phyloP scores from a whole-genome alignment of 495 filamentous ascomycete species.

The Daldinia caldariorum region DNA sequence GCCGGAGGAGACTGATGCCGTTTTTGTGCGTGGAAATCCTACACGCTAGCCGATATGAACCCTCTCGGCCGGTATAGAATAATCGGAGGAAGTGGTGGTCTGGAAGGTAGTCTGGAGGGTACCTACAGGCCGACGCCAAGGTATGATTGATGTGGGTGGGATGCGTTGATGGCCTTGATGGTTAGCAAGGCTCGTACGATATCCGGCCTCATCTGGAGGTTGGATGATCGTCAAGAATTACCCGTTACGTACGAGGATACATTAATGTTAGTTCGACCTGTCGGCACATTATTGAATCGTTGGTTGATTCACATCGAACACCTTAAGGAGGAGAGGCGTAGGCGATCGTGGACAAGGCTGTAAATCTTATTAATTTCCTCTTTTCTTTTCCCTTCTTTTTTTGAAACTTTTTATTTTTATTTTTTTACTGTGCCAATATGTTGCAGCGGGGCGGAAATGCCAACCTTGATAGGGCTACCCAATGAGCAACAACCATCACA shows the following conservation, averaged over 20 bases:
- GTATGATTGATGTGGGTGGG: slow-evolving; percentile 30
- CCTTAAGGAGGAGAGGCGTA: neutral
- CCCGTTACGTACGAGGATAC: slow-evolving; percentile 31
- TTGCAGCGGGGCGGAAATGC: slow-evolving; percentile 12
- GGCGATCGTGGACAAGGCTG: slow-evolving; percentile 13
- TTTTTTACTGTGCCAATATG: slow-evolving; percentile 15
- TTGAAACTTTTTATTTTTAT: too few species aligned
- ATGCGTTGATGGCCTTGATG: slow-evolving; percentile 19
- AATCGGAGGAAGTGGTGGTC: slow-evolving; percentile 30
- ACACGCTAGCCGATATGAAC: slow-evolving; percentile 13
- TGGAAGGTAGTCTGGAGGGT: slow-evolving; percentile 5
- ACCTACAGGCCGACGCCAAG: slow-evolving; percentile 7
- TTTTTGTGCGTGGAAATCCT: neutral
- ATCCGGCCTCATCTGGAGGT: slow-evolving; percentile 11
- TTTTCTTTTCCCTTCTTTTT: too few species aligned
- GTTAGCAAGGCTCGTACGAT: slow-evolving; percentile 34
- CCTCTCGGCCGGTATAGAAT: slow-evolving; percentile 28
- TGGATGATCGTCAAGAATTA: slow-evolving; percentile 34
- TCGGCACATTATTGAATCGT: slow-evolving; percentile 30
- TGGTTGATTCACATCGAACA: slow-evolving; percentile 1
- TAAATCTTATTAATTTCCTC: slow-evolving; percentile 15
- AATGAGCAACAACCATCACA: slow-evolving; percentile 21
- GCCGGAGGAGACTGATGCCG: neutral
- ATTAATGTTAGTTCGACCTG: slow-evolving; percentile 21
- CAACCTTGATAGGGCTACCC: slow-evolving; percentile 37